phyloP scores from a whole-genome alignment of 2,329 filamentous ascomycete species.

The Fusarium tupiense region DNA sequence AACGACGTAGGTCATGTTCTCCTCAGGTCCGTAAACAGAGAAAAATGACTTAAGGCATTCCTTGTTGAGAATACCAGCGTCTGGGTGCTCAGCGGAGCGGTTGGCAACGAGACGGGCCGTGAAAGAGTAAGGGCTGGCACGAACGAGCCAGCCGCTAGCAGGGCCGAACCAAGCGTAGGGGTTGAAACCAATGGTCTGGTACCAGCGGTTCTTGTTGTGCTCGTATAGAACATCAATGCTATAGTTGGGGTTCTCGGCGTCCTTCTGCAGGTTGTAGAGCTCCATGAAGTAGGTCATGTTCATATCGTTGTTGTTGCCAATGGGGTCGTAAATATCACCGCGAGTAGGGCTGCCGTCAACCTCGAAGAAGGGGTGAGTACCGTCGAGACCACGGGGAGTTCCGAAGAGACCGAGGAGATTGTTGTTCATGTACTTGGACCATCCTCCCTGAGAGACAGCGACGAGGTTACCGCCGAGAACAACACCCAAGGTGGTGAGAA shows the following conservation, averaged over 20 bases:
- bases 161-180: slow-evolving; percentile 65
- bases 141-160: slow-evolving; percentile 58
- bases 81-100: slow-evolving; percentile 53
- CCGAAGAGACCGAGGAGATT: slow-evolving; percentile 55
- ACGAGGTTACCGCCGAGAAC: slow-evolving; percentile 53
- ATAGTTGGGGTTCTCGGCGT: slow-evolving; percentile 47
- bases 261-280: slow-evolving; percentile 54
- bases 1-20: slow-evolving; percentile 53
- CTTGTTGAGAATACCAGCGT: slow-evolving; percentile 43
- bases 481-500: slow-evolving; percentile 27
- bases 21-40: slow-evolving; percentile 50
- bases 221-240: slow-evolving; percentile 54
- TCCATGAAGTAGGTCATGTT: slow-evolving; percentile 62
- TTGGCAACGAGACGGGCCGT: slow-evolving; percentile 55
- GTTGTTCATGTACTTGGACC: slow-evolving; percentile 52
- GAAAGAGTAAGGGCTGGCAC: slow-evolving; percentile 60
- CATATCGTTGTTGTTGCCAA: slow-evolving; percentile 60
- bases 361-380: slow-evolving; percentile 66
- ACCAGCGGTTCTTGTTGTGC: slow-evolving; percentile 56
- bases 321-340: slow-evolving; percentile 60
- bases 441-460: slow-evolving; percentile 38
- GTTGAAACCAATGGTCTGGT: slow-evolving; percentile 60
- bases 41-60: slow-evolving; percentile 58
- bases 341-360: slow-evolving; percentile 62
- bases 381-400: slow-evolving; percentile 57